A percentile compares a stretch with the other conserved stretches of the same genome.
phyloP scores from a whole-genome alignment of 768 basidiomycete species.

The Collybia nuda region DNA sequence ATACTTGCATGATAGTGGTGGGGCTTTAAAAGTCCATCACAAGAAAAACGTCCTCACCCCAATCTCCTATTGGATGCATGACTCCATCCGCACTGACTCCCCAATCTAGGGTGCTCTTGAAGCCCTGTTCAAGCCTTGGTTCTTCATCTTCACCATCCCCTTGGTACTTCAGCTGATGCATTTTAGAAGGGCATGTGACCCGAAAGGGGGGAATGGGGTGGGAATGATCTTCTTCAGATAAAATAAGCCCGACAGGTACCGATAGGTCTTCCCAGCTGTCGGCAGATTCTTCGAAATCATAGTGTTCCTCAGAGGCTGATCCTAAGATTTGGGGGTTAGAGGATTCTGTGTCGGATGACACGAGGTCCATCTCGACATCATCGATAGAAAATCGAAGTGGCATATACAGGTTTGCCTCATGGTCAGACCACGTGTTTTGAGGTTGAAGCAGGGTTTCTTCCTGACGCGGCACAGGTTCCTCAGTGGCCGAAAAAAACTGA shows the following conservation, averaged over 20 bases:
- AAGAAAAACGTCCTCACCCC: constrained; percentile 7
- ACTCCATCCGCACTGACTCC: not conserved
- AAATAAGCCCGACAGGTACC: constrained; percentile 4
- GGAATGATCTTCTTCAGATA: constrained; percentile 5
- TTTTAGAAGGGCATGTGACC: constrained; percentile 15
- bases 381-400: not conserved
- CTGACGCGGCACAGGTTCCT: constrained; percentile 4
- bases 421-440: not conserved
- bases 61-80: not conserved
- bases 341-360: constrained; percentile 12
- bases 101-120: not conserved
- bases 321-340: constrained; percentile 1
- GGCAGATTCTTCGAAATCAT: constrained; percentile 7
- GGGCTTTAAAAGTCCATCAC: constrained; percentile 11
- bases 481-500: constrained; percentile 5
- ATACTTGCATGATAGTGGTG: not conserved
- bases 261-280: constrained; percentile 13
- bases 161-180: constrained; percentile 2
- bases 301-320: constrained; percentile 4
- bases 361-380: constrained; percentile 13
- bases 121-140: constrained; percentile 5
- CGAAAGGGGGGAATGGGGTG: constrained; percentile 11
- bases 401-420: not conserved
- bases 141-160: constrained; percentile 12
- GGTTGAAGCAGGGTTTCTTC: too few species aligned